Percentiles rank a stretch among this genome's conserved stretches.
Evolutionary conservation across 345 rosid genomes (phyloP).

Genomic region (Ricinus communis): DNA sequence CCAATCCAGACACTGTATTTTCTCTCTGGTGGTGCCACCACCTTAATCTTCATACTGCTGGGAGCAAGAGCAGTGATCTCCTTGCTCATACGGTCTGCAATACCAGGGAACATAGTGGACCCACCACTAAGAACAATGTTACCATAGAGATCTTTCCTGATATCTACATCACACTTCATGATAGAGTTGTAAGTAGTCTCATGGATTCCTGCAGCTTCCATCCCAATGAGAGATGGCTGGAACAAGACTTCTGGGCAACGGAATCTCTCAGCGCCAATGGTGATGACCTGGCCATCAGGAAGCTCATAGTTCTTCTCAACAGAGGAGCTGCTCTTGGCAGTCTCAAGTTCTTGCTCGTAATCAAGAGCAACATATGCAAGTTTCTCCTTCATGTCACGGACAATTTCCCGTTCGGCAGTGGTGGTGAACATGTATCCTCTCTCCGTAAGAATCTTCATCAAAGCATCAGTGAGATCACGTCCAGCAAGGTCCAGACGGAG

Average conservation of each 20-base stretch:
- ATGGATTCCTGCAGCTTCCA: conserved; percentile 11
- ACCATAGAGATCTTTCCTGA: conserved; percentile 14
- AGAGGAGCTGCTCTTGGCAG: conserved; percentile 10
- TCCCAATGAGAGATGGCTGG: conserved; percentile 16
- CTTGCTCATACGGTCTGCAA: conserved; percentile 12
- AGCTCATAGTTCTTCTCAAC: conserved; percentile 14
- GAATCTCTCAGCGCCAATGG: conserved; percentile 16
- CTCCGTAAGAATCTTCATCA: conserved; percentile 16
- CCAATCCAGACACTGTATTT: conserved; percentile 14
- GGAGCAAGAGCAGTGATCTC: conserved; percentile 10
- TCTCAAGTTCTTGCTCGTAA: conserved; percentile 13
- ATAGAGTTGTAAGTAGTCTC: conserved; percentile 13
- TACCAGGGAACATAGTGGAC: conserved; percentile 15
- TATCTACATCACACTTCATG: conserved; percentile 15
- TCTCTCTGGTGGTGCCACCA: conserved; percentile 12
- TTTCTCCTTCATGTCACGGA: conserved; percentile 37
- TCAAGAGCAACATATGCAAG: conserved; percentile 34
- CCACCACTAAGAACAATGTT: conserved; percentile 15
- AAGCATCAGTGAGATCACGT: conserved; percentile 16
- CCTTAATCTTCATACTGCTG: conserved; percentile 15
- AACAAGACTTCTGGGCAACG: conserved; percentile 12
- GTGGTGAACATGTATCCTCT: conserved; percentile 35
- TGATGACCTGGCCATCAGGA: conserved; percentile 14
- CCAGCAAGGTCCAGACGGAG: conserved; percentile 13
- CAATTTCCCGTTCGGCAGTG: conserved; percentile 39